Percentiles rank a stretch among this genome's conserved stretches.
Conservation (phyloP, 169 alveolate species). For the Plasmodium vivax region DNA sequence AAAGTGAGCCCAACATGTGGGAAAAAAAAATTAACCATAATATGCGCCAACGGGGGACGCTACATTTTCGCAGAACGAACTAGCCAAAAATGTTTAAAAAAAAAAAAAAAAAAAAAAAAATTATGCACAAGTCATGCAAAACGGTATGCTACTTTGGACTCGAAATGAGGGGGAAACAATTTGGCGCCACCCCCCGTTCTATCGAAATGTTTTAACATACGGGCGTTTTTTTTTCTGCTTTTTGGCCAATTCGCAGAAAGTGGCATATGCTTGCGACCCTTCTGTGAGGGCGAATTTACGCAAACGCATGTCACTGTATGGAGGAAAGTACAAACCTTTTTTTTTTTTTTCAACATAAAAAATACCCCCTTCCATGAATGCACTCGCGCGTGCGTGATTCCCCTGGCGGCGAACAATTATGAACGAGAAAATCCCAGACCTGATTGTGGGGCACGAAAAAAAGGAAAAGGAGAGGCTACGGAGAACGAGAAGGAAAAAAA, state of each 20-base stretch:
- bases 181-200: background rate
- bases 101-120: background rate
- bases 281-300: background rate
- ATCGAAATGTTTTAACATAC: background rate
- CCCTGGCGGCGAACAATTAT: slow-evolving; percentile 2
- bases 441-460: slow-evolving; percentile 28
- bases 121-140: background rate
- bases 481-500: slow-evolving; percentile 22
- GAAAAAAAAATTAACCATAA: background rate
- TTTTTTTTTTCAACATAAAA: background rate
- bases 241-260: background rate
- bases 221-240: background rate
- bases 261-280: background rate
- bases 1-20: background rate
- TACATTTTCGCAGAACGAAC: background rate
- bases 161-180: background rate
- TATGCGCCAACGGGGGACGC: background rate
- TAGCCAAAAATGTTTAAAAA: background rate
- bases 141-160: background rate
- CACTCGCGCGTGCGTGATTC: background rate
- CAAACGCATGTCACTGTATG: background rate
- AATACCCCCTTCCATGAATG: background rate
- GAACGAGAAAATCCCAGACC: slow-evolving; percentile 51
- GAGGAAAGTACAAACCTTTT: background rate
- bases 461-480: slow-evolving; percentile 52